Percentiles rank a stretch among this genome's conserved stretches.
These are phyloP conservation scores for Schizochytrium sp. DNA, from an alignment of 108 stramenopile genomes.

Conservation along the genomic window DNA sequence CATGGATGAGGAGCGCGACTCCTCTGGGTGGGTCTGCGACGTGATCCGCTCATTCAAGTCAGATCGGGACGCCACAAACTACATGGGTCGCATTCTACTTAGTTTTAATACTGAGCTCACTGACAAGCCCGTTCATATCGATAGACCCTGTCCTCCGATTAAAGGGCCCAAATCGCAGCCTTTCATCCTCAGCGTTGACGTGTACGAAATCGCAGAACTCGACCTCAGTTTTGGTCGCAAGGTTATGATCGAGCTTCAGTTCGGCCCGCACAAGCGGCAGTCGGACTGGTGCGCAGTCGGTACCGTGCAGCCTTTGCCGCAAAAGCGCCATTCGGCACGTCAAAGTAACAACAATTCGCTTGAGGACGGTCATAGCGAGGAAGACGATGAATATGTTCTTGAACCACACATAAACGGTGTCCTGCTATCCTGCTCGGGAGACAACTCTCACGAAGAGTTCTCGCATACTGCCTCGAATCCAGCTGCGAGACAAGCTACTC, in stretches of 20 bases:
- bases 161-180: not conserved
- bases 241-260: not conserved
- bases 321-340: no score
- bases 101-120: not conserved
- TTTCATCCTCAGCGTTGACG: not conserved
- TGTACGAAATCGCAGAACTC: not conserved
- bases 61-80: not conserved
- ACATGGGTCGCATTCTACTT: not conserved
- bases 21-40: constrained; percentile 10
- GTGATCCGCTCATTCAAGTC: not conserved
- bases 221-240: not conserved
- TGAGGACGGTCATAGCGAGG: no score
- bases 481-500: not conserved
- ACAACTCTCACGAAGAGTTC: not conserved
- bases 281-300: not conserved
- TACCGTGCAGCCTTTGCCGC: not conserved
- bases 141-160: not conserved
- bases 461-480: not conserved
- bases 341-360: no score
- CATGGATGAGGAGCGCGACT: not conserved
- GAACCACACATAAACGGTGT: not conserved
- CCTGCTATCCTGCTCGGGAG: not conserved
- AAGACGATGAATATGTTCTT: not conserved
- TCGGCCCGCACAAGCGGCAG: not conserved
- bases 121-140: not conserved